phyloP scores from a whole-genome alignment of 2,329 filamentous ascomycete genomes.

The Cladosporium cucumerinum region DNA sequence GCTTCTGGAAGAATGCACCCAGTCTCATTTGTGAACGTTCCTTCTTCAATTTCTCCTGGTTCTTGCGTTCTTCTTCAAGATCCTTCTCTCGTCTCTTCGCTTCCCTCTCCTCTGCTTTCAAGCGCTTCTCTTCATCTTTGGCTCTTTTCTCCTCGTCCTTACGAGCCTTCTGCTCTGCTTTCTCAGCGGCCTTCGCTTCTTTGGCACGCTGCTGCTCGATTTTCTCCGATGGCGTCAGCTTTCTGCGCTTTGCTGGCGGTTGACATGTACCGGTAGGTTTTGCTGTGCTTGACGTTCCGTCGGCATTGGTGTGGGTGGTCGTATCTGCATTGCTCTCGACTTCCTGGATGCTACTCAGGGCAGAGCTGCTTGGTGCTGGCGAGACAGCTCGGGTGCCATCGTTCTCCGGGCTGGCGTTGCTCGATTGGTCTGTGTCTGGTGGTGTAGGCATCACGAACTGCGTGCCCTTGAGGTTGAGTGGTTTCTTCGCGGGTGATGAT shows the following conservation, averaged over 20 bases:
- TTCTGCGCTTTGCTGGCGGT: constrained; percentile 42
- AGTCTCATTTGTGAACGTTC: constrained; percentile 37
- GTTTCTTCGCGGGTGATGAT: constrained; percentile 25
- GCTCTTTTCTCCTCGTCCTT: constrained; percentile 34
- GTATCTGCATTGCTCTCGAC: constrained; percentile 18
- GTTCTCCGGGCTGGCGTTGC: constrained; percentile 27
- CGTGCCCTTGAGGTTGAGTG: constrained; percentile 33
- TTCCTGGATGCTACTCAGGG: constrained; percentile 32
- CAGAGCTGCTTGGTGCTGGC: constrained; percentile 33
- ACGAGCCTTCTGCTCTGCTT: constrained; percentile 38
- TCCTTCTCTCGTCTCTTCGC: constrained; percentile 43
- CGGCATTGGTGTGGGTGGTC: constrained; percentile 15
- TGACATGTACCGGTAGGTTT: constrained; percentile 17
- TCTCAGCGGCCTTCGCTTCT: constrained; percentile 41
- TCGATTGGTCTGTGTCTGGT: constrained; percentile 33
- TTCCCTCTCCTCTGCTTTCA: constrained; percentile 39
- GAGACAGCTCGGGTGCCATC: constrained; percentile 25
- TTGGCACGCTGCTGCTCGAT: constrained; percentile 41
- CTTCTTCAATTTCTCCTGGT: constrained; percentile 32
- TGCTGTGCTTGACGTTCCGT: neutral
- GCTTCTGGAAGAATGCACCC: constrained; percentile 45
- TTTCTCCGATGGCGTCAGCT: constrained; percentile 35
- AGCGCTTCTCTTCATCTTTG: constrained; percentile 31
- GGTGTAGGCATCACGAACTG: constrained; percentile 36
- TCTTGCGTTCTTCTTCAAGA: constrained; percentile 29